Evolutionary conservation across 2,329 filamentous ascomycete species (phyloP).

Genomic region (Trichoderma aggressivum): DNA sequence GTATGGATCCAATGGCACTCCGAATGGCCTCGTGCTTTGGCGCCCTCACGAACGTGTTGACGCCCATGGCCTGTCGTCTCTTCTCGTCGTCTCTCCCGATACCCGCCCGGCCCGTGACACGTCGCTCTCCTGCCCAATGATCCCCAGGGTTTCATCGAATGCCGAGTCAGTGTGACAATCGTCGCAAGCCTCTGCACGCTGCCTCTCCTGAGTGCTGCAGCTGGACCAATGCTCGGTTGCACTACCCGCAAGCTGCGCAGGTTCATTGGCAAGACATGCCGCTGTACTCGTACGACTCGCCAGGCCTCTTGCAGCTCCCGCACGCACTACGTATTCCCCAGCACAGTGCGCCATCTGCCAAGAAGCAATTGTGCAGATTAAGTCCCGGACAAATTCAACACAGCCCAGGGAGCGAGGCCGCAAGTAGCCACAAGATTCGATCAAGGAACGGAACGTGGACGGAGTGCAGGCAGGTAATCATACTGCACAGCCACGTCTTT

Average conservation of each 20-base stretch:
- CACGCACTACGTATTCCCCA: neutral
- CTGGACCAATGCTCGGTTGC: neutral
- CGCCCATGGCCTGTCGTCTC: neutral
- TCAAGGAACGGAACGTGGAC: neutral
- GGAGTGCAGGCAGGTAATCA: neutral
- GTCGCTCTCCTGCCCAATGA: neutral
- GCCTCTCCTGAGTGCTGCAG: conserved; percentile 7
- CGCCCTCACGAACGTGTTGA: neutral
- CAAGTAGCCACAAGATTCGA: neutral
- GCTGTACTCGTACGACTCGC: neutral
- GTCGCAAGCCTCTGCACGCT: conserved; percentile 3
- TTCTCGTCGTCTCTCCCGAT: neutral
- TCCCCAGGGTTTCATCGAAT: conserved; percentile 2
- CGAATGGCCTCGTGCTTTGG: conserved; percentile 7
- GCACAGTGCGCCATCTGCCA: neutral
- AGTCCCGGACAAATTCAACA: neutral
- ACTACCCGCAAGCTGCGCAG: neutral
- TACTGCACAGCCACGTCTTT: neutral
- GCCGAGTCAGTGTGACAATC: conserved; percentile 3
- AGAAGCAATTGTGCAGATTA: neutral
- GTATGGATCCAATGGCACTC: neutral
- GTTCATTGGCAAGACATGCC: neutral
- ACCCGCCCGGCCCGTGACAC: neutral
- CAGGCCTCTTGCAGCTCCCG: neutral
- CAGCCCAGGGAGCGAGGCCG: neutral